Conservation (phyloP, 108 stramenopile genomes). For the Skeletonema potamos region DNA sequence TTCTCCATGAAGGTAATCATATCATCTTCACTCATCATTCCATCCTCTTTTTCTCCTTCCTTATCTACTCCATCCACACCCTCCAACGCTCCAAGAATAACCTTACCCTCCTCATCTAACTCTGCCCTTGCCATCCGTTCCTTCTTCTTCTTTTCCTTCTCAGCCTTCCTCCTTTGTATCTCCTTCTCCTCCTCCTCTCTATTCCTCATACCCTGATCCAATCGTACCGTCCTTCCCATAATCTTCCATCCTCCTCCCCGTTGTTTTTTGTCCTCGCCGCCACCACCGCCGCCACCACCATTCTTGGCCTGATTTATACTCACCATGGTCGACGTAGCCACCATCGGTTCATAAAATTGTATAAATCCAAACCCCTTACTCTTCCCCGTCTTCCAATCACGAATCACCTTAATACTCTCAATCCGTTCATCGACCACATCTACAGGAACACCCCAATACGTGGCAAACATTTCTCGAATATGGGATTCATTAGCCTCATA, state of each 20-base stretch:
- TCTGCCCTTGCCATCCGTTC: constrained; percentile 17
- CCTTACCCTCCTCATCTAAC: constrained; percentile 66
- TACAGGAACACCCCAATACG: constrained; percentile 58
- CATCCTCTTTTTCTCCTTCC: constrained; percentile 44
- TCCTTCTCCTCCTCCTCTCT: constrained; percentile 46
- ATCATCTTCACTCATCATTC: constrained; percentile 56
- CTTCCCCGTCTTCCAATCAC: constrained; percentile 85
- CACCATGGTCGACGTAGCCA: constrained; percentile 79
- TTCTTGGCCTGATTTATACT: constrained; percentile 11
- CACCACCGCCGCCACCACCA: not conserved
- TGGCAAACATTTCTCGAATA: constrained; percentile 33
- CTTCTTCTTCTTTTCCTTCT: constrained; percentile 46
- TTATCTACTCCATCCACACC: constrained; percentile 39
- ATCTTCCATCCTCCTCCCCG: constrained; percentile 43
- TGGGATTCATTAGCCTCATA: constrained; percentile 54
- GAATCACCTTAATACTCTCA: constrained; percentile 52
- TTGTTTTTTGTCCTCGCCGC: constrained; percentile 20
- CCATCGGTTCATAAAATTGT: constrained; percentile 77
- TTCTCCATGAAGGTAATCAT: constrained; percentile 57
- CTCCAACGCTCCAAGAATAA: constrained; percentile 63
- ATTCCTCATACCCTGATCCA: constrained; percentile 73
- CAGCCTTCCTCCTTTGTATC: constrained; percentile 23
- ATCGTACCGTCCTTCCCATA: constrained; percentile 52
- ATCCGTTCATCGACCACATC: constrained; percentile 38
- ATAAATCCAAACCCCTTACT: constrained; percentile 90